Evolutionary conservation across 2,329 filamentous ascomycete species (phyloP).

Genomic region (Diaporthe citrichinensis): DNA sequence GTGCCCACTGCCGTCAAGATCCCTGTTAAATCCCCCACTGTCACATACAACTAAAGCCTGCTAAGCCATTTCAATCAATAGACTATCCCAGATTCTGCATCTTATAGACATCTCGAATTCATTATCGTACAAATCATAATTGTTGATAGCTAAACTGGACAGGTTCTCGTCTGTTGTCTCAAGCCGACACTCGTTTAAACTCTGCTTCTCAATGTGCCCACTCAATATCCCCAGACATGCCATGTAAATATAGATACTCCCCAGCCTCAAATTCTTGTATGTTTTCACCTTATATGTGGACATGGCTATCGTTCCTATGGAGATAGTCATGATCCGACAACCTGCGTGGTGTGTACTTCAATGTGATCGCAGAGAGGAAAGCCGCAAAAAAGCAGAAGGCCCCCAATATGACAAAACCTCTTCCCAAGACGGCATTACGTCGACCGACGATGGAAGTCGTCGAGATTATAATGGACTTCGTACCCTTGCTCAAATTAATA

Average conservation of each 20-base stretch:
- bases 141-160: too few relatives aligned
- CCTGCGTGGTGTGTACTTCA: not conserved
- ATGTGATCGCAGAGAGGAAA: not conserved
- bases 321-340: constrained; percentile 1
- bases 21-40: too few relatives aligned
- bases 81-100: too few relatives aligned
- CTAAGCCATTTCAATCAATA: too few relatives aligned
- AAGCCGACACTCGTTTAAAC: too few relatives aligned
- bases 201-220: too few relatives aligned
- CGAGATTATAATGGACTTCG: constrained; percentile 43
- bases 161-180: too few relatives aligned
- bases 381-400: not conserved
- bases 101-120: too few relatives aligned
- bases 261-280: not conserved
- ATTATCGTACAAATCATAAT: too few relatives aligned
- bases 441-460: not conserved
- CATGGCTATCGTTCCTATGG: not conserved
- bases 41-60: too few relatives aligned
- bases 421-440: not conserved
- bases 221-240: not conserved
- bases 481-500: constrained; percentile 49
- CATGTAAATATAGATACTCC: not conserved
- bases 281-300: not conserved
- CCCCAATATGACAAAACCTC: not conserved
- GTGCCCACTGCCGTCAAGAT: too few relatives aligned